Conservation (phyloP, 306 rosid genomes). For the Quercus alba region DNA sequence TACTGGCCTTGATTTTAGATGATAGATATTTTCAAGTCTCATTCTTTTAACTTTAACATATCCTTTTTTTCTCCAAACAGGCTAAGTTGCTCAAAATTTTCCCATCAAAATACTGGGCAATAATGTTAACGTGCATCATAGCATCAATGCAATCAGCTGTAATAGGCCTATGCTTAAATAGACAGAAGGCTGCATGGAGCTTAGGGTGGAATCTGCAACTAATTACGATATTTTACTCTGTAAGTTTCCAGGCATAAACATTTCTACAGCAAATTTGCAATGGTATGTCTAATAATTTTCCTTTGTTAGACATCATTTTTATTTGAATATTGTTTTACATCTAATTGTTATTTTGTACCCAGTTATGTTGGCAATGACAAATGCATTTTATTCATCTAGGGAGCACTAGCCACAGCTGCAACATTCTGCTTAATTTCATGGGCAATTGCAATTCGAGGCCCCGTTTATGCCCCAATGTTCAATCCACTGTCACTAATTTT, state of each 20-base stretch:
- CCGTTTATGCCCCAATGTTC: constrained; percentile 71
- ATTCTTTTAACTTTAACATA: background rate
- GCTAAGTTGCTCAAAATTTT: constrained; percentile 39
- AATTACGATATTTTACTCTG: constrained; percentile 63
- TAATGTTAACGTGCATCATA: constrained; percentile 50
- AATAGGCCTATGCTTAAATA: constrained; percentile 45
- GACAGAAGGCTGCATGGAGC: constrained; percentile 41
- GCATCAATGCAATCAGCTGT: constrained; percentile 47
- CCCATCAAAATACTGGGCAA: constrained; percentile 52
- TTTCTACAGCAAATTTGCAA: no score
- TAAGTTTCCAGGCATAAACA: constrained; percentile 7
- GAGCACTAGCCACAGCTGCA: constrained; percentile 53
- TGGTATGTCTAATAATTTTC: no score
- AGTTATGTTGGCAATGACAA: background rate
- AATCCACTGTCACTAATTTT: constrained; percentile 62
- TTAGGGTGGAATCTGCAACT: constrained; percentile 57
- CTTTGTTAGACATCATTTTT: no score
- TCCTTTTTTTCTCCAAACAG: constrained; percentile 19
- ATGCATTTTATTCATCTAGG: constrained; percentile 31
- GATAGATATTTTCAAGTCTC: background rate
- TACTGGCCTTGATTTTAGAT: background rate
- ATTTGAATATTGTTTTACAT: no score
- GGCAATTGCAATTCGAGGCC: constrained; percentile 52
- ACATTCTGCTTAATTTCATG: constrained; percentile 56
- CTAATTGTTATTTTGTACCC: no score